Conservation (phyloP, 371 early-diverging fungal species). For the Phascolomyces articulosus region DNA sequence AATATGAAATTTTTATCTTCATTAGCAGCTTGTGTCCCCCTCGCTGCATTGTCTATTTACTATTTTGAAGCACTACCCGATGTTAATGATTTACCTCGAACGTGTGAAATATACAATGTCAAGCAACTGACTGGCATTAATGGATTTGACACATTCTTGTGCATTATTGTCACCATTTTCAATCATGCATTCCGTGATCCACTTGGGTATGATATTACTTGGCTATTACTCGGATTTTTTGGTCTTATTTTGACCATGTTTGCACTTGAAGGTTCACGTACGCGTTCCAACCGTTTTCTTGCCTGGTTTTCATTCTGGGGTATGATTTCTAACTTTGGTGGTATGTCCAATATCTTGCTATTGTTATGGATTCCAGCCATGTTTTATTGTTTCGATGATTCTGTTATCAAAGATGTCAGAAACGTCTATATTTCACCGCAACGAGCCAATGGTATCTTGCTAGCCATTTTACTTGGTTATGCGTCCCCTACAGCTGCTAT, state of each 20-base stretch:
- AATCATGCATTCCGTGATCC: constrained; percentile 11
- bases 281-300: constrained; percentile 7
- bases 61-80: background rate
- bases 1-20: constrained; percentile 6
- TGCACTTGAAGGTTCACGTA: constrained; percentile 19
- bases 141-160: background rate
- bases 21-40: constrained; percentile 6
- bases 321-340: constrained; percentile 9
- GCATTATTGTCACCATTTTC: constrained; percentile 11
- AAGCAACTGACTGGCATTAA: background rate
- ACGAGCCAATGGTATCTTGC: constrained; percentile 18
- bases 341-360: constrained; percentile 15
- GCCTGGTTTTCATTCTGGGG: constrained; percentile 11
- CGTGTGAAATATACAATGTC: background rate
- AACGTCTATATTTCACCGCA: background rate
- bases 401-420: background rate
- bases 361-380: constrained; percentile 14
- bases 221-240: constrained; percentile 10
- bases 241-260: constrained; percentile 13
- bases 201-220: constrained; percentile 10
- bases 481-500: constrained; percentile 12
- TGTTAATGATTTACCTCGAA: background rate
- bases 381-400: constrained; percentile 2
- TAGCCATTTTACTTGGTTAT: constrained; percentile 14
- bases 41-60: background rate